These are phyloP conservation scores for Globisporangium carolinianum DNA, from an alignment of 352 stramenopile species.

Conservation along the genomic window DNA sequence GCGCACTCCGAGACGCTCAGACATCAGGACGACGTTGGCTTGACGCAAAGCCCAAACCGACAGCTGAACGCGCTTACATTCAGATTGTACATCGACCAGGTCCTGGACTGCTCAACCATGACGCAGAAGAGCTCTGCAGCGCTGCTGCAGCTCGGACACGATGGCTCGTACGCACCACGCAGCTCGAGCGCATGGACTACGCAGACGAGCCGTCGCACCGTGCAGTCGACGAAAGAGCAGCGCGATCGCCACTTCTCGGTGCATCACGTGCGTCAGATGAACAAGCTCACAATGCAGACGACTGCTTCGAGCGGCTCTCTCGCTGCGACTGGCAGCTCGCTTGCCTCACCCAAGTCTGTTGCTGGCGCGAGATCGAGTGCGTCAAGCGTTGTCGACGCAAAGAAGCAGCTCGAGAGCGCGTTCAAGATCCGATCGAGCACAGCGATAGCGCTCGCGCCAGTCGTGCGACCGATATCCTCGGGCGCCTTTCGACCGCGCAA, in stretches of 20 bases:
- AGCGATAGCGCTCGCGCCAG: constrained; percentile 9
- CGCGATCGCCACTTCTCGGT: constrained; percentile 20
- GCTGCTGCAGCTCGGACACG: constrained; percentile 18
- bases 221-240: constrained; percentile 31
- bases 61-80: too few species aligned
- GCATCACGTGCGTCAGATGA: constrained; percentile 52
- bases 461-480: constrained; percentile 34
- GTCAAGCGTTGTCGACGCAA: constrained; percentile 18
- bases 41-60: too few species aligned
- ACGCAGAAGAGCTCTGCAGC: constrained; percentile 2
- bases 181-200: constrained; percentile 29
- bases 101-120: neutral
- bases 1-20: too few species aligned
- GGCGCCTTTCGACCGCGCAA: constrained; percentile 58
- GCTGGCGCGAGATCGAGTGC: constrained; percentile 17
- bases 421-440: constrained; percentile 15
- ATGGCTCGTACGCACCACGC: constrained; percentile 13
- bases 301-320: neutral
- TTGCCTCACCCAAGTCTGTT: constrained; percentile 12
- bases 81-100: too few species aligned
- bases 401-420: constrained; percentile 24
- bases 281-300: constrained; percentile 19
- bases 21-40: too few species aligned
- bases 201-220: constrained; percentile 17
- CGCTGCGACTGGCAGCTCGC: too few species aligned